Evolutionary conservation across 805 yeast genomes (phyloP).

Genomic region (Ogataea polymorpha): DNA sequence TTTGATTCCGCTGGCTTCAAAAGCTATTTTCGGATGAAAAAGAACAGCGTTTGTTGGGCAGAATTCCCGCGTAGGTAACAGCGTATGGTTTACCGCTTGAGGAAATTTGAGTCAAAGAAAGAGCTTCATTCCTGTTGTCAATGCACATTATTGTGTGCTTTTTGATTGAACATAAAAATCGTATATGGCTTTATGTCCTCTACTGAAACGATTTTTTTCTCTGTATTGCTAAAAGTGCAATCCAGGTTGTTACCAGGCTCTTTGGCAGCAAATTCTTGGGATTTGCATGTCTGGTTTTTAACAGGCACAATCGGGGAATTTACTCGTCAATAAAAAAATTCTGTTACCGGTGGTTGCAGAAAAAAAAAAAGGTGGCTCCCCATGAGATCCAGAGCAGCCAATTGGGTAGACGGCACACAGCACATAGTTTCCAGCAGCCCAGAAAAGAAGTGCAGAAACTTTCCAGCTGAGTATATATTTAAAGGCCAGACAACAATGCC

Average conservation of each 20-base stretch:
- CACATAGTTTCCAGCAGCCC: neutral
- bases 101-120: neutral
- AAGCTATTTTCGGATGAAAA: constrained; percentile 26
- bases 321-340: neutral
- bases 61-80: too few species aligned
- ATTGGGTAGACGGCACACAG: neutral
- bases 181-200: too few species aligned
- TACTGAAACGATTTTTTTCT: too few species aligned
- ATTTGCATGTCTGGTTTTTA: neutral
- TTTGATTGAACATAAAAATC: too few species aligned
- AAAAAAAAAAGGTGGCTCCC: neutral
- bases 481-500: too few species aligned
- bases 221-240: too few species aligned
- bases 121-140: too few species aligned
- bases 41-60: neutral
- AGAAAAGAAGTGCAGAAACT: constrained; percentile 6
- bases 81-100: too few species aligned
- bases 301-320: neutral
- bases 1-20: constrained; percentile 36
- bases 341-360: constrained; percentile 2
- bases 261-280: too few species aligned
- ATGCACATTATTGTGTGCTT: too few species aligned
- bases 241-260: too few species aligned
- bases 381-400: too few species aligned
- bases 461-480: neutral